These are phyloP conservation scores for Asclepias syriaca DNA, from an alignment of 257 asterid species.

Conservation along the genomic window DNA sequence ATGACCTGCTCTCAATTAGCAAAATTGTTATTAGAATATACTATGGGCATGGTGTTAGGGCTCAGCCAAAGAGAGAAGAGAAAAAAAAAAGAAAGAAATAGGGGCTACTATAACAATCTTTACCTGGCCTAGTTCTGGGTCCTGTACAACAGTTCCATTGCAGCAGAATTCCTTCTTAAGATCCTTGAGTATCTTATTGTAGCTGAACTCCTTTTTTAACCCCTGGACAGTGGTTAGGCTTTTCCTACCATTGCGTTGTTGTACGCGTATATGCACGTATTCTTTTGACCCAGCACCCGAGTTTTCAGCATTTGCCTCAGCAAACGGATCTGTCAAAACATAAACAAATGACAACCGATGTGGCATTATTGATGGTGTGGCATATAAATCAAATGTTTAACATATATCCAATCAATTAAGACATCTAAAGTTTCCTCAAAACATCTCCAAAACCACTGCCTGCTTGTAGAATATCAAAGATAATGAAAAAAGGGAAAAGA, in stretches of 20 bases:
- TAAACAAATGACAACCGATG: too few species aligned
- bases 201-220: conserved; percentile 76
- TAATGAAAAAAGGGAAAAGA: background rate
- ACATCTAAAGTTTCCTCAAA: background rate
- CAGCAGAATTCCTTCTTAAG: conserved; percentile 85
- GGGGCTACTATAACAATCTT: background rate
- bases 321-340: conserved; percentile 60
- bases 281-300: conserved; percentile 76
- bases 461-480: background rate
- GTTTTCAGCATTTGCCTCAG: conserved; percentile 77
- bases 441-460: background rate
- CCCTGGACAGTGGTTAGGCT: conserved; percentile 87
- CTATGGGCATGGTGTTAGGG: background rate
- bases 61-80: background rate
- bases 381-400: background rate
- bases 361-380: background rate
- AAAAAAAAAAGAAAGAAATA: background rate
- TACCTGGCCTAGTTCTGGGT: conserved; percentile 81
- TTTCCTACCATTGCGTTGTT: conserved; percentile 83
- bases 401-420: background rate
- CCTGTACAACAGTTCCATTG: conserved; percentile 86
- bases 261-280: conserved; percentile 75
- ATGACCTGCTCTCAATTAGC: conserved; percentile 25
- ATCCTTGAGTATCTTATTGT: conserved; percentile 73
- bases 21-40: background rate